These are phyloP conservation scores for Septoria linicola DNA, from an alignment of 2,329 filamentous ascomycete species.

Conservation along the genomic window DNA sequence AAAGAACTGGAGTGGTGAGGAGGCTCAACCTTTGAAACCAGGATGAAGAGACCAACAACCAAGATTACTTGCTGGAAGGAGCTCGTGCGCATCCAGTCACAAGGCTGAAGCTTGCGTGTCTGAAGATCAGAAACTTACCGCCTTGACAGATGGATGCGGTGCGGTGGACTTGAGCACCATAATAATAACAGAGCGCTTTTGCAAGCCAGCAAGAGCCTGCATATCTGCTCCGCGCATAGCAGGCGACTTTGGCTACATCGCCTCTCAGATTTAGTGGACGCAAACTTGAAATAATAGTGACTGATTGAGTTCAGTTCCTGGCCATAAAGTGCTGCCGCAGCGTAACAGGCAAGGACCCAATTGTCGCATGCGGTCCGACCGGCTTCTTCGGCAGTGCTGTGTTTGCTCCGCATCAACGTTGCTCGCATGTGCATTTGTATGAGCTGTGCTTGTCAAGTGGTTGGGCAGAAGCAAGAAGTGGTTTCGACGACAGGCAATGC, in stretches of 20 bases:
- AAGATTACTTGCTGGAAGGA: not conserved
- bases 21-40: not conserved
- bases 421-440: not conserved
- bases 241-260: too few species aligned
- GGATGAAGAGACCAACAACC: slow-evolving; percentile 3
- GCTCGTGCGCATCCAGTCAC: slow-evolving; percentile 2
- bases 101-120: not conserved
- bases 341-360: not conserved
- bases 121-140: not conserved
- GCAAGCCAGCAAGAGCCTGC: too few species aligned
- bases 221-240: too few species aligned
- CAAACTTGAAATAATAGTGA: too few species aligned
- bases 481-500: slow-evolving; percentile 1
- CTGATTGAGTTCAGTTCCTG: not conserved
- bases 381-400: not conserved
- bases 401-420: too few species aligned
- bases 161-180: too few species aligned
- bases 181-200: not conserved
- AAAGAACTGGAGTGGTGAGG: slow-evolving; percentile 1
- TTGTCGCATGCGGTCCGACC: not conserved
- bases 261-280: too few species aligned
- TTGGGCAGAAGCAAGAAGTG: not conserved
- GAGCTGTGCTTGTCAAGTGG: not conserved
- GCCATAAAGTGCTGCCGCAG: not conserved
- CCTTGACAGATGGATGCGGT: not conserved